Evolutionary conservation across 495 filamentous ascomycete genomes (phyloP), one percentile per base, ranked within the genome.

Genomic region (Lasiosphaeria hispida): DNA sequence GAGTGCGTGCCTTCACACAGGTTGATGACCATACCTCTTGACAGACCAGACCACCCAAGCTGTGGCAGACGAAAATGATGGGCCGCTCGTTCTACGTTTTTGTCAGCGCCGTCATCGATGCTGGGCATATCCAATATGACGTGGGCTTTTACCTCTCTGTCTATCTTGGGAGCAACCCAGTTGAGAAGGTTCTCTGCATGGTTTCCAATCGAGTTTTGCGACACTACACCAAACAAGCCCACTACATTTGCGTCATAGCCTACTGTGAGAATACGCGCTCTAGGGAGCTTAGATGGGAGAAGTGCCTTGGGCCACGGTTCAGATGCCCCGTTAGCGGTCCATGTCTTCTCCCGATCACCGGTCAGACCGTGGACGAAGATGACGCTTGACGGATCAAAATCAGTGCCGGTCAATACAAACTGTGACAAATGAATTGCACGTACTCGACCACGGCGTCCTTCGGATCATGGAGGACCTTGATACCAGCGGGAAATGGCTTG

Each of bases 111-210:
- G 23, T 8, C 23, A 30, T 11, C 9, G 47, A 30, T 35, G 19
- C 10, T n/a, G 23, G 23, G 23, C 23, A 30, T 30, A 30, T 30
- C 23, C 23, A 30, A 30, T 30, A 30, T 30, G 23, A 30, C 23
- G 5, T 30, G 23, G 23, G 23, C 5, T 30, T 30, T 30, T 30
- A 30, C 23, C 23, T 30, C 23, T 30, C 23, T 30, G 23, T 30
- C 23, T 30, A 30, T 30, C 23, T 30, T 30, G 5, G 23, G 23
- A 35, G 47, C 47, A 13, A 49, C 10, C 10, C 23, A 9, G 8
- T 15, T n/a, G 3, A 49, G 47, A 14, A 49, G 33, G 23, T 49
- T 49, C 47, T 37, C 36, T 49, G 47, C 47, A n/a, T 49, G 47
- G 33, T 49, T 33, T 19, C 47, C 47, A 37, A 49, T 49, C 23